A percentile compares a stretch with the other conserved stretches of the same genome.
Evolutionary conservation across 495 filamentous ascomycete species (phyloP).

Genomic region (Aspergillus kassunensis): DNA sequence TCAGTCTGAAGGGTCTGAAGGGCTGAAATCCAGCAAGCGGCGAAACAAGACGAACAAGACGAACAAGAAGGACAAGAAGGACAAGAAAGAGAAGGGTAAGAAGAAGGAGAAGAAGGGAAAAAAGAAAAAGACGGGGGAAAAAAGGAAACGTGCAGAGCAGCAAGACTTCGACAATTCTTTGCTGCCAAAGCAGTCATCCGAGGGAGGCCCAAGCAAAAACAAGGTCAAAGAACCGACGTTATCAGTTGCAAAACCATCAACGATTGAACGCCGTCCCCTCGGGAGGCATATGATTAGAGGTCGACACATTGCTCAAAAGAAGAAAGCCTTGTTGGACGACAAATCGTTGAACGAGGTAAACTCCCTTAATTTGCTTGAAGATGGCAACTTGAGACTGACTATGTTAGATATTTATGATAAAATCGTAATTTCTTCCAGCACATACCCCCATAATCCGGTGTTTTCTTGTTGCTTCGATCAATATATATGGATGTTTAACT

Average conservation of each 20-base stretch:
- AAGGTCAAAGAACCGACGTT: constrained; percentile 16
- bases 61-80: constrained; percentile 24
- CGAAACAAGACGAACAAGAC: constrained; percentile 18
- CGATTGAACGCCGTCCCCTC: constrained; percentile 41
- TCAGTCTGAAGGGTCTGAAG: neutral
- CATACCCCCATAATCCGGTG: neutral
- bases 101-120: constrained; percentile 23
- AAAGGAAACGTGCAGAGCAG: constrained; percentile 48
- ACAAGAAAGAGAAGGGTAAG: constrained; percentile 42
- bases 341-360: constrained; percentile 72
- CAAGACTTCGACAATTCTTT: constrained; percentile 23
- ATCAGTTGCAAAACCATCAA: constrained; percentile 19
- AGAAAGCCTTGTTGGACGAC: constrained; percentile 64
- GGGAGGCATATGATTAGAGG: constrained; percentile 61
- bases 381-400: constrained; percentile 29
- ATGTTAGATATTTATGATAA: constrained; percentile 70
- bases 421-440: constrained; percentile 30
- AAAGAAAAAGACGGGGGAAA: constrained; percentile 33
- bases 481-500: too few relatives aligned
- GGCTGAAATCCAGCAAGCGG: neutral
- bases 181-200: neutral
- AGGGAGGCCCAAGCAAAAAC: neutral
- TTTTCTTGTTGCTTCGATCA: too few relatives aligned
- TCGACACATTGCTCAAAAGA: constrained; percentile 75
- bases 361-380: constrained; percentile 9